Evolutionary conservation across 2,329 filamentous ascomycete genomes (phyloP).

Genomic region (Trichophyton simii): DNA sequence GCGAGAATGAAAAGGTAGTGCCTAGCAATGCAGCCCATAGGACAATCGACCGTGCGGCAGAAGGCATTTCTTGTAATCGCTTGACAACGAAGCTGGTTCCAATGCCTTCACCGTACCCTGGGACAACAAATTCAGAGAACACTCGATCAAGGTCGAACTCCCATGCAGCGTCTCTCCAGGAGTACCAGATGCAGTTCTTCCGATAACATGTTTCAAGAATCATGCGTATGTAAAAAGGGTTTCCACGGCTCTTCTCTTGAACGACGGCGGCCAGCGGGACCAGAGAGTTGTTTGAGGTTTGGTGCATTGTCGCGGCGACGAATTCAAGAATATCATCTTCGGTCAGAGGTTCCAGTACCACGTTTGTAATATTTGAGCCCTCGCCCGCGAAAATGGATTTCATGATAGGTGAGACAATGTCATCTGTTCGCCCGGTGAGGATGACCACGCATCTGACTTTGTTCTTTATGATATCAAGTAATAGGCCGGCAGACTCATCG

Average conservation of each 20-base stretch:
- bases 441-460: slow-evolving; percentile 73
- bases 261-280: slow-evolving; percentile 69
- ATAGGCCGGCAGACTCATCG: slow-evolving; percentile 70
- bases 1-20: slow-evolving; percentile 67
- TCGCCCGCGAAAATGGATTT: slow-evolving; percentile 32
- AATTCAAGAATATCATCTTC: slow-evolving; percentile 74
- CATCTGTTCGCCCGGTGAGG: slow-evolving; percentile 60
- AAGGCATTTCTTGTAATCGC: slow-evolving; percentile 62
- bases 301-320: slow-evolving; percentile 67
- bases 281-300: slow-evolving; percentile 55
- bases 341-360: slow-evolving; percentile 58
- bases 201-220: slow-evolving; percentile 80
- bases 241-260: slow-evolving; percentile 77
- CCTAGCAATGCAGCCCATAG: slow-evolving; percentile 79
- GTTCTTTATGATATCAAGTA: slow-evolving; percentile 64
- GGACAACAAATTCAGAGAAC: slow-evolving; percentile 70
- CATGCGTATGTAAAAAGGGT: slow-evolving; percentile 82
- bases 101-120: slow-evolving; percentile 65
- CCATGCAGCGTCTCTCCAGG: slow-evolving; percentile 73
- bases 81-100: slow-evolving; percentile 72
- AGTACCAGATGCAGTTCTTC: slow-evolving; percentile 82
- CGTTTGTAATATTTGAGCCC: slow-evolving; percentile 51
- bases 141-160: slow-evolving; percentile 73
- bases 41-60: slow-evolving; percentile 62
- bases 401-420: slow-evolving; percentile 41